phyloP scores from a whole-genome alignment of 75 land plant genomes.

The Pseudotsuga menziesii region DNA sequence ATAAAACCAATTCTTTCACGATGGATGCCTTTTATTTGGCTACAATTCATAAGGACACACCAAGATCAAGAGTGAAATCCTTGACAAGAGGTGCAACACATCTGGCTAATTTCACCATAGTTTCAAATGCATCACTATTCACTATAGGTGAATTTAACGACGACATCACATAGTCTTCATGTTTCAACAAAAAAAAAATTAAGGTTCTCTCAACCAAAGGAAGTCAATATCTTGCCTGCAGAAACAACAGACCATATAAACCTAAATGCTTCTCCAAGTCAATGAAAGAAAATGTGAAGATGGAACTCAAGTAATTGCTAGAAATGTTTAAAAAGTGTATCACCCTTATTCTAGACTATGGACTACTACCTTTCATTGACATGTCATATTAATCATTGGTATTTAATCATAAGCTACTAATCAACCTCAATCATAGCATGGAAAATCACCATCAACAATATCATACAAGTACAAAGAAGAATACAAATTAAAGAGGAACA shows the following conservation, averaged over 20 bases:
- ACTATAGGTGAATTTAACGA: conserved; percentile 77
- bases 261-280: neutral
- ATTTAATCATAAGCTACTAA: too few relatives aligned
- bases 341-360: too few relatives aligned
- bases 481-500: too few relatives aligned
- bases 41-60: conserved; percentile 71
- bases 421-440: too few relatives aligned
- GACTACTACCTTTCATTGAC: too few relatives aligned
- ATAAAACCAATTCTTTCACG: conserved; percentile 40
- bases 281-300: neutral
- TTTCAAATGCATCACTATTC: conserved; percentile 65
- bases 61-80: conserved; percentile 80
- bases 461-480: too few relatives aligned
- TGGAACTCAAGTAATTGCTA: neutral
- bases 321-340: neutral
- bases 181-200: conserved; percentile 7
- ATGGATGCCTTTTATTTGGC: conserved; percentile 31
- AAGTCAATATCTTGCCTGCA: neutral
- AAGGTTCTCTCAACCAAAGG: conserved; percentile 1
- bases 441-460: too few relatives aligned
- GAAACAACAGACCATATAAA: neutral
- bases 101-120: conserved; percentile 74
- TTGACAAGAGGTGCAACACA: conserved; percentile 74
- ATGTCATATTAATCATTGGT: too few relatives aligned
- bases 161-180: conserved; percentile 77